Base-by-base conservation (phyloP, 495 filamentous ascomycete genomes). In the Podospora pseudoanserina region DNA sequence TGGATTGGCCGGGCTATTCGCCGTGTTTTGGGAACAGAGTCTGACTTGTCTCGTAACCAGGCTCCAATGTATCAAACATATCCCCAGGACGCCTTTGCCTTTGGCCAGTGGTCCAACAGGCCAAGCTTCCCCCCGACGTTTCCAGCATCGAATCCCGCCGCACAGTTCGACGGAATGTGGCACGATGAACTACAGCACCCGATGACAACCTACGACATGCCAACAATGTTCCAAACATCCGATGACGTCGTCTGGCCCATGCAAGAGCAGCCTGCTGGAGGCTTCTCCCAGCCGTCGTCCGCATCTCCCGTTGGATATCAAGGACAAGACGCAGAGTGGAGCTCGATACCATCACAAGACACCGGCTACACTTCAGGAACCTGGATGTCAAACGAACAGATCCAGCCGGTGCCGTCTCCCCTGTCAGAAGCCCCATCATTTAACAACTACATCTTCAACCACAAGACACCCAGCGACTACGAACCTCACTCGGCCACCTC, bases 331-430 rank as follows among this genome's bases (percentile, higher is more conserved):
- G 9, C 15, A 49, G 39, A 49, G 15, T 49, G 39, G 39, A 49
- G 13, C 39, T 49, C 39, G 5, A 49, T 49, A 13, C 39, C 39
- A 11, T 11, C 39, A 6, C 59, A 61, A 11, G 59, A 30, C 13
- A n/a, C 13, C 32, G 30, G 28, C 19, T 60, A 11, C 34, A 26
- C 20, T 7, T 20, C 53, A 59, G 60, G 61, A 28, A 3, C 65
- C 23, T 66, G 64, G 64, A 34, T 11, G 18, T 39, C 60, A 13
- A 60, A 2, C 23, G 55, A 65, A 54, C 60, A 64, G 19, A 28
- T 62, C 60, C 65, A 67, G 20, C 55, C 65, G 3, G 23, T 61
- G 0, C 69, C 62, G 2, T 70, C 69, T 7, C 69, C 69, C 15
- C 20, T 64, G n/a, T 69, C 68, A 5, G 67, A 69, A 60, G 59